Conservation (phyloP, 2,329 filamentous ascomycete genomes). For the Onygenales sp. region DNA sequence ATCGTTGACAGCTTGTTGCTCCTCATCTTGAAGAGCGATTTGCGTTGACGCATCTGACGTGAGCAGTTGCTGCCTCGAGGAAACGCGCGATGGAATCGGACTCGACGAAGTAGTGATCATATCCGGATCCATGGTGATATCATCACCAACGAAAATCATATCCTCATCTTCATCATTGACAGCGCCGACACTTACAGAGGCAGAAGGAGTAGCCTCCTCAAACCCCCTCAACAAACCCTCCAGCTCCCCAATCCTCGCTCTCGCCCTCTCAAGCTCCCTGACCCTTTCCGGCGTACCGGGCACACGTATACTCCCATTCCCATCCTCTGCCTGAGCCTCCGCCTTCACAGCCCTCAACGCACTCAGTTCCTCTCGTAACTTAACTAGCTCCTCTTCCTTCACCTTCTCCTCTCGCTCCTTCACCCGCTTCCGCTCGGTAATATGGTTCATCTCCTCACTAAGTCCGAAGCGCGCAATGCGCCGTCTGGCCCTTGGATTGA, state of each 20-base stretch:
- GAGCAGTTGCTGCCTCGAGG: not conserved
- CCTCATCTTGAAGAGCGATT: constrained; percentile 3
- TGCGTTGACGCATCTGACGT: constrained; percentile 4
- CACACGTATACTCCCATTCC: constrained; percentile 2
- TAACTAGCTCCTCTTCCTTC: constrained; percentile 22
- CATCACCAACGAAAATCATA: constrained; percentile 13
- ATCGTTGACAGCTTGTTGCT: constrained; percentile 4
- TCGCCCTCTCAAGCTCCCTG: not conserved
- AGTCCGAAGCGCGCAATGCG: constrained; percentile 36
- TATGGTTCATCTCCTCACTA: constrained; percentile 38
- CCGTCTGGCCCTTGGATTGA: constrained; percentile 34
- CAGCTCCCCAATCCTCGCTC: constrained; percentile 11
- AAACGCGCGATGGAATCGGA: not conserved
- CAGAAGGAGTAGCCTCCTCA: not conserved
- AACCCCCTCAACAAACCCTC: constrained; percentile 9
- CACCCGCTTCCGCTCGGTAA: constrained; percentile 31
- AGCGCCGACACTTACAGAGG: not conserved
- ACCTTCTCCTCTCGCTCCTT: constrained; percentile 16
- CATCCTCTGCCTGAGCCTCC: constrained; percentile 12
- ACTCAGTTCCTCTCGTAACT: constrained; percentile 18
- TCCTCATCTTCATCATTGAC: constrained; percentile 13
- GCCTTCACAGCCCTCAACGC: constrained; percentile 16
- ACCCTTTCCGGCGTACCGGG: constrained; percentile 16
- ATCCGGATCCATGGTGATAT: constrained; percentile 2
- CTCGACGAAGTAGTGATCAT: constrained; percentile 1